Evolutionary conservation across 768 basidiomycete species (phyloP).

Genomic region (Lentinus brumalis): DNA sequence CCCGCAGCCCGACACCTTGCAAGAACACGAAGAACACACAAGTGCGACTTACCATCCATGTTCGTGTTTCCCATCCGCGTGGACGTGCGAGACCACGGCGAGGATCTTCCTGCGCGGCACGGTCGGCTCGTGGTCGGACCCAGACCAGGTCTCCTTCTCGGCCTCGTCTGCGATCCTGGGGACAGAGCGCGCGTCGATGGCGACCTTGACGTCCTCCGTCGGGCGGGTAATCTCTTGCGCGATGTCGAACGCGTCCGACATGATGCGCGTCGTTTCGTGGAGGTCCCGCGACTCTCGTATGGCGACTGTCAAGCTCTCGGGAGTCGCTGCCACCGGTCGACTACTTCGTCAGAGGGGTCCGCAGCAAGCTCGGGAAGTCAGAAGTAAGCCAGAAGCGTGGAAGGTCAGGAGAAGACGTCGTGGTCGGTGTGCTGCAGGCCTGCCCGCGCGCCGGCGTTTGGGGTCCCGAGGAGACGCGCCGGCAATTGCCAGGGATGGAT

Average conservation of each 20-base stretch:
- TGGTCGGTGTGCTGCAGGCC: no score
- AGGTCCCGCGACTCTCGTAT: not conserved
- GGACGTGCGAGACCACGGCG: slow-evolving; percentile 41
- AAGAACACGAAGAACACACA: not conserved
- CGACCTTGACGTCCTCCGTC: slow-evolving; percentile 48
- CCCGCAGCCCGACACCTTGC: no score
- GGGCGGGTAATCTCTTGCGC: slow-evolving; percentile 32
- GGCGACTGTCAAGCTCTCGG: no score
- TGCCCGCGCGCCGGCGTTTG: not conserved
- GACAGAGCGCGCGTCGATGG: slow-evolving; percentile 39
- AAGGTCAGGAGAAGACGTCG: no score
- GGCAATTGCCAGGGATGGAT: slow-evolving; percentile 8
- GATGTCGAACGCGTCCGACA: slow-evolving; percentile 9
- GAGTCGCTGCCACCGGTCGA: no score
- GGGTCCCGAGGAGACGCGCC: not conserved
- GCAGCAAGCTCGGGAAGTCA: no score
- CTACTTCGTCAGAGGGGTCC: no score
- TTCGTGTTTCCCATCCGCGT: slow-evolving; percentile 39
- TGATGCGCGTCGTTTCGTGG: not conserved
- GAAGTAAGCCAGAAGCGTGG: no score
- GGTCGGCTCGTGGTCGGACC: slow-evolving; percentile 1
- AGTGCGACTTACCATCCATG: slow-evolving; percentile 22
- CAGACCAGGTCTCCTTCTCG: slow-evolving; percentile 6
- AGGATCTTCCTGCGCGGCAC: slow-evolving; percentile 15
- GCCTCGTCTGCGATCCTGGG: slow-evolving; percentile 5